These are phyloP conservation scores for Aspergillus sp. DNA, from an alignment of 2,329 filamentous ascomycete species.

Conservation along the genomic window DNA sequence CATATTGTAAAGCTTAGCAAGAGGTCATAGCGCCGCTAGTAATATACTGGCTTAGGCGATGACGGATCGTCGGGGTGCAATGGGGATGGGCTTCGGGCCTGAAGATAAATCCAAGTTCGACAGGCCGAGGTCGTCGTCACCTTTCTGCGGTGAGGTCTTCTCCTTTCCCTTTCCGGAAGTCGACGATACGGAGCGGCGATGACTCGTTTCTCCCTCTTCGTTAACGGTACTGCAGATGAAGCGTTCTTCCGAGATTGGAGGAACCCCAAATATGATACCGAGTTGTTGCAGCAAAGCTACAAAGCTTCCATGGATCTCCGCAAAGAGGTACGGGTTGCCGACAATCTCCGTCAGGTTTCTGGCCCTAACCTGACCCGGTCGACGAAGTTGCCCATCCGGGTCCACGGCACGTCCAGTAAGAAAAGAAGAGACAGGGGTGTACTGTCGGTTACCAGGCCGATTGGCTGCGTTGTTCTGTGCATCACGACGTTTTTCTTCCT, in stretches of 20 bases:
- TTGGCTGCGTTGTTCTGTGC: slow-evolving; percentile 32
- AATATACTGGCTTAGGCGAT: slow-evolving; percentile 30
- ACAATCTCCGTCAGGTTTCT: slow-evolving; percentile 60
- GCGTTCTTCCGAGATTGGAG: slow-evolving; percentile 43
- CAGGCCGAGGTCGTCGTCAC: slow-evolving; percentile 32
- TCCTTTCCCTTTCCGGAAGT: slow-evolving; percentile 18
- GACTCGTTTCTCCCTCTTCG: slow-evolving; percentile 25
- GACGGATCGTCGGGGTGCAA: slow-evolving; percentile 35
- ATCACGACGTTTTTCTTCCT: slow-evolving; percentile 44
- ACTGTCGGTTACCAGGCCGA: slow-evolving; percentile 39
- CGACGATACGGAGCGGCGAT: slow-evolving; percentile 26
- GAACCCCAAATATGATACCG: slow-evolving; percentile 46
- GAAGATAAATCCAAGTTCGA: slow-evolving; percentile 35
- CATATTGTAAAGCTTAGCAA: background rate
- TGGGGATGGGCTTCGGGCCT: slow-evolving; percentile 39
- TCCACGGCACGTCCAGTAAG: slow-evolving; percentile 57
- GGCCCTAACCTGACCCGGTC: slow-evolving; percentile 54
- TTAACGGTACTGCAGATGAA: slow-evolving; percentile 42
- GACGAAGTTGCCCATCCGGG: slow-evolving; percentile 55
- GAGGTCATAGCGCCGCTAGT: background rate
- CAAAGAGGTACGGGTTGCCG: slow-evolving; percentile 59
- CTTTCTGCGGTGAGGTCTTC: slow-evolving; percentile 21
- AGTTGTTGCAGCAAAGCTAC: slow-evolving; percentile 50
- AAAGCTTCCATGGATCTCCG: slow-evolving; percentile 57
- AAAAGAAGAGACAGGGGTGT: slow-evolving; percentile 59